phyloP scores from a whole-genome alignment of 2,329 filamentous ascomycete species.

The Fusarium sp. region DNA sequence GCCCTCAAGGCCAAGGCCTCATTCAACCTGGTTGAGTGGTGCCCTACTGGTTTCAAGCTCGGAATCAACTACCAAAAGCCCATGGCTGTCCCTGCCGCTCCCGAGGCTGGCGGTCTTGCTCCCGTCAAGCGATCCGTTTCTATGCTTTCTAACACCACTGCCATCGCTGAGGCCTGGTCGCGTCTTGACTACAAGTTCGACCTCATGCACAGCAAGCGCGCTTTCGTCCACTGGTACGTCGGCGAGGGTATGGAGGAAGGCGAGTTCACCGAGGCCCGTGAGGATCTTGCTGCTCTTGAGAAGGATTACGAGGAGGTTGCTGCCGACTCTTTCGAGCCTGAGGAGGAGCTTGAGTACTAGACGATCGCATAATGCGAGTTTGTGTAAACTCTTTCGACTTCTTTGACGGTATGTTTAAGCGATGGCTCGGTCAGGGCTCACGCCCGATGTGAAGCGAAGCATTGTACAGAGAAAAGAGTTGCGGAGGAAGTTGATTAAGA shows the following conservation, averaged over 20 bases:
- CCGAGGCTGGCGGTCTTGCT: conserved; percentile 71
- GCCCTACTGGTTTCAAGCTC: conserved; percentile 82
- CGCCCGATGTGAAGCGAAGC: conserved; percentile 22
- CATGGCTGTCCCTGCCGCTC: conserved; percentile 68
- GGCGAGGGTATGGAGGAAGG: conserved; percentile 95
- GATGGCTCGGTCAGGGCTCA: conserved; percentile 31
- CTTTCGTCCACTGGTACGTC: conserved; percentile 85
- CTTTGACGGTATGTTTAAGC: conserved; percentile 39
- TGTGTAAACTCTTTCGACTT: conserved; percentile 44
- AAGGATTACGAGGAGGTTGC: conserved; percentile 91
- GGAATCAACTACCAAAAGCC: conserved; percentile 83
- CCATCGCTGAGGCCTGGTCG: conserved; percentile 81
- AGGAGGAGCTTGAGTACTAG: conserved; percentile 85
- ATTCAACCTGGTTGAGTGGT: conserved; percentile 83
- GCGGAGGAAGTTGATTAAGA: conserved; percentile 49
- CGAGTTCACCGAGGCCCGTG: conserved; percentile 89
- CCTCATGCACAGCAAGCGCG: conserved; percentile 84
- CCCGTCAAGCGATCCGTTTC: conserved; percentile 75
- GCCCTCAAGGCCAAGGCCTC: conserved; percentile 79
- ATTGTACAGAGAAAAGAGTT: conserved; percentile 43
- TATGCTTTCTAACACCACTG: conserved; percentile 83
- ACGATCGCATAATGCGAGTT: conserved; percentile 27
- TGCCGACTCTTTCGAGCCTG: conserved; percentile 76
- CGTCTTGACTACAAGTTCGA: conserved; percentile 82
- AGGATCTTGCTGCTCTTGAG: conserved; percentile 88